Conservation (phyloP, 1,284 basidiomycete species). For the Heterobasidion parviporum region DNA sequence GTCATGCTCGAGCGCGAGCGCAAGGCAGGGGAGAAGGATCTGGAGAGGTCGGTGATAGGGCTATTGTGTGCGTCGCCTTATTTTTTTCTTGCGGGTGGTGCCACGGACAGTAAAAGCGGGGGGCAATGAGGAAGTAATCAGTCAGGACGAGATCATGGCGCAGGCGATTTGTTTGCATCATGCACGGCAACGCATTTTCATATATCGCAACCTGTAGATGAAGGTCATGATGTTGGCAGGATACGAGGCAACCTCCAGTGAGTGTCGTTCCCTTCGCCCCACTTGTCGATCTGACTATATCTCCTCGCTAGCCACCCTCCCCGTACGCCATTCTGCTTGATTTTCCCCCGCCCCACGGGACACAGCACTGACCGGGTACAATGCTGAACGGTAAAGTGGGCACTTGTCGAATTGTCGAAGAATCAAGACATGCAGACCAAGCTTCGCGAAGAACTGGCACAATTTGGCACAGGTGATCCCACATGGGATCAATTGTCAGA, state of each 20-base stretch:
- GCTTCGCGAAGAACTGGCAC: not conserved
- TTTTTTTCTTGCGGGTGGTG: not conserved
- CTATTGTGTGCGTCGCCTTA: not conserved
- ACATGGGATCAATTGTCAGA: not conserved
- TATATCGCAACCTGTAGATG: constrained; percentile 21
- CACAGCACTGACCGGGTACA: too few relatives aligned
- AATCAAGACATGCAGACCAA: not conserved
- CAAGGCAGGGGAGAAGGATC: constrained; percentile 16
- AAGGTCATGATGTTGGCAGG: constrained; percentile 30
- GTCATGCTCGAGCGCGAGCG: constrained; percentile 34
- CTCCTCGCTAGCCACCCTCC: not conserved
- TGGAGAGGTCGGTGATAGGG: not conserved
- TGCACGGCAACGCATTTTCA: not conserved
- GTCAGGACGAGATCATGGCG: not conserved
- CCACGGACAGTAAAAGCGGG: constrained; percentile 24
- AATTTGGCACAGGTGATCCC: not conserved
- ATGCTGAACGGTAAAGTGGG: not conserved
- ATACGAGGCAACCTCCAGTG: constrained; percentile 35
- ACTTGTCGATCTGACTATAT: not conserved
- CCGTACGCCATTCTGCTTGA: not conserved
- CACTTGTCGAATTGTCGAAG: not conserved
- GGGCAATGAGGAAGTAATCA: constrained; percentile 16
- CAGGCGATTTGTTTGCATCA: not conserved
- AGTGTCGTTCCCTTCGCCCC: constrained; percentile 6
- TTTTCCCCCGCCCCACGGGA: too few relatives aligned